Conservation (phyloP, 1,284 basidiomycete species). For the Pulveroboletus ridleyi region DNA sequence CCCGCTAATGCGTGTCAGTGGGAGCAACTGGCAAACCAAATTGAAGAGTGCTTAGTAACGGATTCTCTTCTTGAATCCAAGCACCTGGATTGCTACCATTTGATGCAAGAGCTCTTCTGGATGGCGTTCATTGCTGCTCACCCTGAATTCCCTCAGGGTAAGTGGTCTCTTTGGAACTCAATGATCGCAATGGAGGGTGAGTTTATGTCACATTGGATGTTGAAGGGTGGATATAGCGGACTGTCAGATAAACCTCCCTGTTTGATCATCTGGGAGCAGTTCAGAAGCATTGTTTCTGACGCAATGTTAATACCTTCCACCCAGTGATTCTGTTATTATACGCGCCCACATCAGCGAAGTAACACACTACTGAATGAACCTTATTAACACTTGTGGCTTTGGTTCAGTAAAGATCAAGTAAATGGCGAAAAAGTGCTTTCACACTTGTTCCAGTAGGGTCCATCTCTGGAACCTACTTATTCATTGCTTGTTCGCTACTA, state of each 20-base stretch:
- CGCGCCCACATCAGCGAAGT: no score
- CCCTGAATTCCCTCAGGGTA: neutral
- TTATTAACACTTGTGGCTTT: no score
- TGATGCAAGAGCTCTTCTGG: neutral
- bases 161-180: neutral
- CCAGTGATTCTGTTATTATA: no score
- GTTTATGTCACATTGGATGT: neutral
- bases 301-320: no score
- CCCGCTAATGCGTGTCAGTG: neutral
- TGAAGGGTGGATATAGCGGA: neutral
- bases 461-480: no score
- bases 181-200: neutral
- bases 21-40: neutral
- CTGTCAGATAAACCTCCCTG: neutral
- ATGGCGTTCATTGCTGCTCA: no score
- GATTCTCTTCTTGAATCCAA: neutral
- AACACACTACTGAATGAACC: no score
- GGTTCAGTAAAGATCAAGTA: no score
- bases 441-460: no score
- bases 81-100: neutral
- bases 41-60: neutral
- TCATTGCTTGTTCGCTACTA: no score
- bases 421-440: no score
- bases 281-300: neutral
- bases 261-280: conserved; percentile 1